Conservation (phyloP, 768 basidiomycete genomes). For the Leccinum sublutescens region DNA sequence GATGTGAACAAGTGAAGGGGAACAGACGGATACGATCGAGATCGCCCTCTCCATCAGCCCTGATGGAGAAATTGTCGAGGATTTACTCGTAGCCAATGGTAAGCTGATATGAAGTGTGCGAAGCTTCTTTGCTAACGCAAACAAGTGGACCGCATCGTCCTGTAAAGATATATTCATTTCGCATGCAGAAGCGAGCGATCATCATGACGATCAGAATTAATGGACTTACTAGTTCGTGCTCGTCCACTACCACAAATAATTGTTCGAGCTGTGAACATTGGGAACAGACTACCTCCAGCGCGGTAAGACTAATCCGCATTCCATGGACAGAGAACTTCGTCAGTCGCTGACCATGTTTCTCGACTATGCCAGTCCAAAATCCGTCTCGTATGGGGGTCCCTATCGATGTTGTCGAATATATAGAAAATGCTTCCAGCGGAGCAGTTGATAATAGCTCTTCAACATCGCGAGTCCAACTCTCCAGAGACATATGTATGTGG, state of each 20-base stretch:
- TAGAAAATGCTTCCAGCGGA: conserved; percentile 59
- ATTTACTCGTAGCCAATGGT: conserved; percentile 27
- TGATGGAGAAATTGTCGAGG: conserved; percentile 11
- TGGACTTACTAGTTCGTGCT: conserved; percentile 42
- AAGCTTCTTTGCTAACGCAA: conserved; percentile 47
- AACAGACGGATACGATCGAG: conserved; percentile 48
- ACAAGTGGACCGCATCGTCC: conserved; percentile 26
- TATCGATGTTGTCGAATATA: conserved; percentile 52
- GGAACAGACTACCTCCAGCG: conserved; percentile 53
- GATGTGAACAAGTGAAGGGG: conserved; percentile 53
- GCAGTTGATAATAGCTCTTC: conserved; percentile 42
- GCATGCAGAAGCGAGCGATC: neutral
- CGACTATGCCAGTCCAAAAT: conserved; percentile 53
- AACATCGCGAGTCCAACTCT: conserved; percentile 47
- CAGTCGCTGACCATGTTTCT: conserved; percentile 50
- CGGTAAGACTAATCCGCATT: conserved; percentile 51
- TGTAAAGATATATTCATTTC: conserved; percentile 3
- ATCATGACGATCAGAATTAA: neutral
- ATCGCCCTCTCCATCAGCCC: conserved; percentile 37
- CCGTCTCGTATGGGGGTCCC: conserved; percentile 40
- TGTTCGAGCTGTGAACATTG: conserved; percentile 56
- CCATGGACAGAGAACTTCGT: conserved; percentile 61
- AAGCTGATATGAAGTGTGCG: conserved; percentile 63
- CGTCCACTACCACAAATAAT: conserved; percentile 59
- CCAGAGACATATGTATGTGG: conserved; percentile 35